Conservation (phyloP, 495 filamentous ascomycete species). For the Jackrogersella multiformis region DNA sequence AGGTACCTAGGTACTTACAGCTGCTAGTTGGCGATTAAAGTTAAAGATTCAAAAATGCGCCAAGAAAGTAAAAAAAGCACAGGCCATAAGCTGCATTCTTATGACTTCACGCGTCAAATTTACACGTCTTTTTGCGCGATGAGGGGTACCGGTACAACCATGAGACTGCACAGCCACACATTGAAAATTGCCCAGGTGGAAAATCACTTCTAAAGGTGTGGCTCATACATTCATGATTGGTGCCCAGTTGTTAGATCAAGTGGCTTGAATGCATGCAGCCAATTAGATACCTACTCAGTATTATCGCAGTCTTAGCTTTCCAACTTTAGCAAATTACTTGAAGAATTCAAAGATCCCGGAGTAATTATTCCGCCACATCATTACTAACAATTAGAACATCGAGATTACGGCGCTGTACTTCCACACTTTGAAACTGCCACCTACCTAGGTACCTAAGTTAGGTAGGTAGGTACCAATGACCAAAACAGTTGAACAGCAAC, state of each 20-base stretch:
- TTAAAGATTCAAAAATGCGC: conserved; percentile 4
- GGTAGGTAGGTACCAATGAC: no score
- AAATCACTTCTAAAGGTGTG: neutral
- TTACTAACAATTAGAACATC: neutral
- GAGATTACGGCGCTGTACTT: conserved; percentile 18
- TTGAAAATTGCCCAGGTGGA: neutral
- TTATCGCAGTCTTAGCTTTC: conserved; percentile 19
- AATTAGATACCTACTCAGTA: neutral
- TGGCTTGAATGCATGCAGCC: conserved; percentile 6
- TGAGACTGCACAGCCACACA: neutral
- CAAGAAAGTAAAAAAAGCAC: conserved; percentile 16
- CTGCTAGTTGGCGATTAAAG: neutral
- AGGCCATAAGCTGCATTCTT: conserved; percentile 10
- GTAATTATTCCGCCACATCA: conserved; percentile 12
- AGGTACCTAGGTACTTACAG: neutral
- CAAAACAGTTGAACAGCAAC: neutral
- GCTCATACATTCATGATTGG: conserved; percentile 11
- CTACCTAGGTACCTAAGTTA: no score
- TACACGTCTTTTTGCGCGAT: conserved; percentile 29
- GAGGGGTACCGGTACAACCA: conserved; percentile 28
- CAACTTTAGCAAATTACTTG: conserved; percentile 17
- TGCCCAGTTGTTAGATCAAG: neutral
- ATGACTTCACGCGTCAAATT: conserved; percentile 34
- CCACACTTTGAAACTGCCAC: conserved; percentile 18
- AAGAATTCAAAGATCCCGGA: conserved; percentile 4